phyloP scores from a whole-genome alignment of 169 alveolate genomes.

The Babesia ovis region DNA sequence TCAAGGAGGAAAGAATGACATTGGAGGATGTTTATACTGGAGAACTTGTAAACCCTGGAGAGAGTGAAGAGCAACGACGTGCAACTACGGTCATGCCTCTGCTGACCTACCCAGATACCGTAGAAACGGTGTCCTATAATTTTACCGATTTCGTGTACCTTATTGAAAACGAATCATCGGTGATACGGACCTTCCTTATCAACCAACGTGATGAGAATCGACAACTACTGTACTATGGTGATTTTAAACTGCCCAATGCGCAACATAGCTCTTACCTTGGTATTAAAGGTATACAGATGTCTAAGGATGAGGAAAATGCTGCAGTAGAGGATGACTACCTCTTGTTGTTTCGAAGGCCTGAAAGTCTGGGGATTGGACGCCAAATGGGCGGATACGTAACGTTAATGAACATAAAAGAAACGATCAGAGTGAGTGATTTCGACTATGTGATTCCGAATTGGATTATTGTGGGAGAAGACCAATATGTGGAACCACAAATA shows the following conservation, averaged over 20 bases:
- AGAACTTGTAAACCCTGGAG: not conserved
- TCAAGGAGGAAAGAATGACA: constrained; percentile 3
- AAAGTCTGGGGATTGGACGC: not conserved
- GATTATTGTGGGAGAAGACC: constrained; percentile 37
- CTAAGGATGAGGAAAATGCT: constrained; percentile 2
- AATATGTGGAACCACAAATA: constrained; percentile 11
- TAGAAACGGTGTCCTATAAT: constrained; percentile 49
- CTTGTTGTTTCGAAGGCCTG: constrained; percentile 23
- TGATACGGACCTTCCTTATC: constrained; percentile 16
- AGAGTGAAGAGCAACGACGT: not conserved
- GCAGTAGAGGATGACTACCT: constrained; percentile 55
- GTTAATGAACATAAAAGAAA: constrained; percentile 46
- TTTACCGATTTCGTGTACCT: constrained; percentile 40
- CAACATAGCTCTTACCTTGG: constrained; percentile 37
- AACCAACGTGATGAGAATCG: not conserved
- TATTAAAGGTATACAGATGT: constrained; percentile 28
- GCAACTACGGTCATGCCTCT: not conserved
- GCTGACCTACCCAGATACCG: constrained; percentile 24
- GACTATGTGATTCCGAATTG: constrained; percentile 56
- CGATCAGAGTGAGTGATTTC: constrained; percentile 51
- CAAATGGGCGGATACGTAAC: constrained; percentile 12
- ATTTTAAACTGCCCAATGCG: constrained; percentile 6
- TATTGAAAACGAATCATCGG: constrained; percentile 35
- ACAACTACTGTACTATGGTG: constrained; percentile 41
- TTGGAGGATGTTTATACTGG: constrained; percentile 27